These are phyloP conservation scores for Monosporascus sp. DNA, from an alignment of 2,329 filamentous ascomycete species.

Conservation along the genomic window DNA sequence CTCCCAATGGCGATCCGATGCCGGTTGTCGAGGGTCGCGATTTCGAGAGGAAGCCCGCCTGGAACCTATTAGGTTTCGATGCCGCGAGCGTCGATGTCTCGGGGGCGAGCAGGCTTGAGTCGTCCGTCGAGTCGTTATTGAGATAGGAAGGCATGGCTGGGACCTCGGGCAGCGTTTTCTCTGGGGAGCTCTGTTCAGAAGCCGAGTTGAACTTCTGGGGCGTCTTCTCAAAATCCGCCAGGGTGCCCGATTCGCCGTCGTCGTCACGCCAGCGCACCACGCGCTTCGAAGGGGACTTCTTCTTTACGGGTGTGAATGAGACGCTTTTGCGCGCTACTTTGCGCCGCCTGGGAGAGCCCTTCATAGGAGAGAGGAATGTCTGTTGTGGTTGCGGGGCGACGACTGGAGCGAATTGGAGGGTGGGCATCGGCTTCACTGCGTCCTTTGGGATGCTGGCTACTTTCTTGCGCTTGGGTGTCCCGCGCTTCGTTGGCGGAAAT, in stretches of 20 bases:
- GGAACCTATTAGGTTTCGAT: constrained; percentile 70
- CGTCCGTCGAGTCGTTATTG: constrained; percentile 50
- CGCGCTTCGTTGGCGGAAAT: constrained; percentile 64
- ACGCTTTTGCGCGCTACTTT: constrained; percentile 68
- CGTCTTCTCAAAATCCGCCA: constrained; percentile 90
- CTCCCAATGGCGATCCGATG: constrained; percentile 58
- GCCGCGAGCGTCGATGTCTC: constrained; percentile 33
- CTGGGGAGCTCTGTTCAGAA: constrained; percentile 48
- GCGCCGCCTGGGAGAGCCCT: constrained; percentile 74
- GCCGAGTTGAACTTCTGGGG: constrained; percentile 64
- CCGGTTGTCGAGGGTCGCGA: constrained; percentile 34
- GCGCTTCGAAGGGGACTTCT: constrained; percentile 65
- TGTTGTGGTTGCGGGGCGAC: constrained; percentile 27
- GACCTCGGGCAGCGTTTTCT: constrained; percentile 41
- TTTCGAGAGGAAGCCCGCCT: constrained; percentile 77
- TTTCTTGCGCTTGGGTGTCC: constrained; percentile 74
- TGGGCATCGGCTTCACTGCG: constrained; percentile 38
- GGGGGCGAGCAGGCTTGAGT: constrained; percentile 52
- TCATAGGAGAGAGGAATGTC: constrained; percentile 59
- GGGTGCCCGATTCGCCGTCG: constrained; percentile 70
- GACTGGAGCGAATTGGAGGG: constrained; percentile 35
- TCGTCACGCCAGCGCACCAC: constrained; percentile 92
- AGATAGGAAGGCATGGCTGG: constrained; percentile 49
- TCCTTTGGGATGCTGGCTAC: constrained; percentile 30
- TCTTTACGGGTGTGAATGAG: constrained; percentile 76